Evolutionary conservation across 192 early-diverging fungal genomes (phyloP), one percentile per base, ranked within the genome.

Genomic region (Backusella australiensis): DNA sequence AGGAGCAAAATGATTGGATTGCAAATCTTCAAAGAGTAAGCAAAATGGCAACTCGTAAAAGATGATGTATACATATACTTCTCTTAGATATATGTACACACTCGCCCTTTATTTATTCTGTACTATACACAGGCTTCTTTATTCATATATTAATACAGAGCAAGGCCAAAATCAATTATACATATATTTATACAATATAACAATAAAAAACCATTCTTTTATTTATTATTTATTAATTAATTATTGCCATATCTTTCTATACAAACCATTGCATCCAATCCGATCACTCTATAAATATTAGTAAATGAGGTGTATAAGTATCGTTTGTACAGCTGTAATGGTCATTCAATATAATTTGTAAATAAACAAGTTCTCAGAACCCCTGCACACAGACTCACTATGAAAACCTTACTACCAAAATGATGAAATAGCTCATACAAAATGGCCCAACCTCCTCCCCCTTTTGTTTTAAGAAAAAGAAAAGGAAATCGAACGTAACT

Each of bases 331-430:
- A 39, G 15, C 42, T 44, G 15, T 4, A 17, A 44, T 44, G 15
- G 42, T 32, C 32, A 39, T 39, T 39, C 8, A 44, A n/a, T n/a
- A 49, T 49, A 6, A 7, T 49, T 19, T 49, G 1, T n/a, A n/a
- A 19, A 7, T 49, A 49, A 49, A 68, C 3, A 34, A 68, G 67
- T 12, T 72, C 70, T 72, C 70, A 72, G 70, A 72, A 72, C 70
- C 70, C 70, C 70, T 72, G 70, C 70, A 72, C 70, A 72, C 14
- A 46, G 70, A 44, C 39, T 72, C 70, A 39, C 49, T 29, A 32
- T 42, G 44, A 26, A 72, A 44, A 53, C 70, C 32, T n/a, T 68
- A 68, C 67, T 36, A 68, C 32, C 32, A 68, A 46, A 23, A 44
- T 23, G 42, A 71, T 26, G 69, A 41, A 38, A 44, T 17, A n/a